Evolutionary conservation across 2,329 filamentous ascomycete species (phyloP).

Genomic region (Hortaea sp.): DNA sequence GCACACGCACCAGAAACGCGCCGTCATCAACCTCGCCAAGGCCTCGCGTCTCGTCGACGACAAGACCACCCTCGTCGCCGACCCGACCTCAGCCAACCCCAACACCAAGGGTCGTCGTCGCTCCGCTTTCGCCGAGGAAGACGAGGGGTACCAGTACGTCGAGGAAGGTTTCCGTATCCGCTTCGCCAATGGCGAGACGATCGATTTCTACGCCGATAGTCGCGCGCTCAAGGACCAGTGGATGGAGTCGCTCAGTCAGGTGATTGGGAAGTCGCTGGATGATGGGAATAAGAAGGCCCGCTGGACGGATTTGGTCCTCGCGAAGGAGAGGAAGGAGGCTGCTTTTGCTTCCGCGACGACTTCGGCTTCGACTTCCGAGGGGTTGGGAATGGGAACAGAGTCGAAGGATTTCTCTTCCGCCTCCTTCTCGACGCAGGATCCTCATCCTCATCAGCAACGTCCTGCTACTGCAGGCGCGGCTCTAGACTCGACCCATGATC

Average conservation of each 20-base stretch:
- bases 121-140: constrained; percentile 93
- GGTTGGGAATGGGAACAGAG: too few relatives aligned
- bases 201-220: constrained; percentile 95
- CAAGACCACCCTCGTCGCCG: constrained; percentile 69
- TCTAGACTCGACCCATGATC: constrained; percentile 6
- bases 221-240: constrained; percentile 81
- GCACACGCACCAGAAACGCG: constrained; percentile 85
- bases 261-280: constrained; percentile 46
- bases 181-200: constrained; percentile 95
- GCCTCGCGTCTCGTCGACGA: constrained; percentile 91
- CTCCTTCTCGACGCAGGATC: too few relatives aligned
- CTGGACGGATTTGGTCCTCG: constrained; percentile 53
- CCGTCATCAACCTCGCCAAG: constrained; percentile 92
- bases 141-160: constrained; percentile 99
- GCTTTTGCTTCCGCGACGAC: constrained; percentile 8
- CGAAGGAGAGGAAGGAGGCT: constrained; percentile 27
- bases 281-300: constrained; percentile 37
- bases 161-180: constrained; percentile 98
- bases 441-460: too few relatives aligned
- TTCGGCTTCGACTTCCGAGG: constrained; percentile 3
- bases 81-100: constrained; percentile 62
- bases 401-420: not conserved
- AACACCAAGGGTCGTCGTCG: constrained; percentile 52
- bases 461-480: not conserved
- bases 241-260: constrained; percentile 79